Conservation (phyloP, 176 grass and related monocot genomes). For the Zizania latifolia region DNA sequence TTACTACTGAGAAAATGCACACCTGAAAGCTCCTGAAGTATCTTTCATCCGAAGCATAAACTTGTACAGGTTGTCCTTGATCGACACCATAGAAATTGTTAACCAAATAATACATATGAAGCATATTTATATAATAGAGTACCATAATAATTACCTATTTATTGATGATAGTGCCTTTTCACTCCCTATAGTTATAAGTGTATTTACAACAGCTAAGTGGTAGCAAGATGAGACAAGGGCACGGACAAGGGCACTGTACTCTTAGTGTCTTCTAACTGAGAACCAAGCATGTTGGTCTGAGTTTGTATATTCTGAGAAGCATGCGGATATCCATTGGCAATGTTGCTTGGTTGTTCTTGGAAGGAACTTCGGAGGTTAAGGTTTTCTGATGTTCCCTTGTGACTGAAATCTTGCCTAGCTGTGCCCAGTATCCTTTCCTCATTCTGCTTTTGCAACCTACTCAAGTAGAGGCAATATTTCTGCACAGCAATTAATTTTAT, state of each 20-base stretch:
- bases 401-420: conserved; percentile 50
- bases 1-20: conserved; percentile 6
- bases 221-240: conserved; percentile 86
- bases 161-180: conserved; percentile 78
- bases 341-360: conserved; percentile 42
- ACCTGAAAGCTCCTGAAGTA: conserved; percentile 86
- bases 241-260: conserved; percentile 15
- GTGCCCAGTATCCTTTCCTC: conserved; percentile 53
- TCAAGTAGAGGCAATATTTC: conserved; percentile 99
- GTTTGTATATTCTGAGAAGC: conserved; percentile 39
- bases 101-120: conserved; percentile 9
- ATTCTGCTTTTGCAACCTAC: conserved; percentile 90
- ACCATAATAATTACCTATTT: conserved; percentile 60
- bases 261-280: conserved; percentile 46
- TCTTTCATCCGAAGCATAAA: conserved; percentile 90
- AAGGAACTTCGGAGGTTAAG: conserved; percentile 47
- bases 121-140: conserved; percentile 5
- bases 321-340: conserved; percentile 22
- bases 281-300: conserved; percentile 37
- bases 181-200: conserved; percentile 75
- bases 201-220: conserved; percentile 93
- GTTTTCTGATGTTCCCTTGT: conserved; percentile 43
- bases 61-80: conserved; percentile 60
- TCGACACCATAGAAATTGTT: conserved; percentile 29
- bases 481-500: conserved; percentile 42